Evolutionary conservation across 2,329 filamentous ascomycete species (phyloP), one percentile per base, ranked within the genome.

Genomic region (Neoscytalidium dimidiatum): DNA sequence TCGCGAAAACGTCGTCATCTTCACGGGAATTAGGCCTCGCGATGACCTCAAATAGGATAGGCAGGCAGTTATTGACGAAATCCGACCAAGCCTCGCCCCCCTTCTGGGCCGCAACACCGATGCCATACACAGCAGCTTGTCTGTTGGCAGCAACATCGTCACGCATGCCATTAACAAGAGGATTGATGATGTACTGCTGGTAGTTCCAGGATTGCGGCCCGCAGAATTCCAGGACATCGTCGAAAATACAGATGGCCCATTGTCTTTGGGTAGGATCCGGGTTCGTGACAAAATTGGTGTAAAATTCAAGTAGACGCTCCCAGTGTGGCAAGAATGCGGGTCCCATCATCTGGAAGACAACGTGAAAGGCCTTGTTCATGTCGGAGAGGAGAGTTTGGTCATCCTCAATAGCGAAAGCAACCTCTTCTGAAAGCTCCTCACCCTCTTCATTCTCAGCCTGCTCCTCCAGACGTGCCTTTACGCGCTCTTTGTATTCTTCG

Each of bases 311-410:
- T 26, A 99, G 84, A 62, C 88, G 87, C 75, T 97, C 91, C 94
- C 94, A 99, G 46, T 92, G 84, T 4, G 89, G 90, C 62, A 99
- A 84, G 84, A 99, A 99, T 11, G 85, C 82, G 9, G 88, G 84
- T 26, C 92, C 92, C 76, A 97, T 93, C 81, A 97, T 94, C 84
- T 98, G 98, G 85, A 99, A 99, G 69, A 99, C 92, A 67, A 93
- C 94, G 80, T 99, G 95, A 86, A 96, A 99, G 0, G 95, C 94
- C 84, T 99, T 99, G 87, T 99, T 99, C 95, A 99, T 99, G 75
- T 99, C 95, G 1, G 94, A 97, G 48, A 99, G 85, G 19, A 99
- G 85, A 23, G 93, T 97, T 79, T 98, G 94, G 75, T 99, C 95
- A 71, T 99, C 95, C 77, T 99, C 95, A 53, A 99, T 94, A 13